Percentiles rank a stretch among this genome's conserved stretches.
phyloP scores from a whole-genome alignment of 179 eudicot species.

The Corrigiola litoralis region DNA sequence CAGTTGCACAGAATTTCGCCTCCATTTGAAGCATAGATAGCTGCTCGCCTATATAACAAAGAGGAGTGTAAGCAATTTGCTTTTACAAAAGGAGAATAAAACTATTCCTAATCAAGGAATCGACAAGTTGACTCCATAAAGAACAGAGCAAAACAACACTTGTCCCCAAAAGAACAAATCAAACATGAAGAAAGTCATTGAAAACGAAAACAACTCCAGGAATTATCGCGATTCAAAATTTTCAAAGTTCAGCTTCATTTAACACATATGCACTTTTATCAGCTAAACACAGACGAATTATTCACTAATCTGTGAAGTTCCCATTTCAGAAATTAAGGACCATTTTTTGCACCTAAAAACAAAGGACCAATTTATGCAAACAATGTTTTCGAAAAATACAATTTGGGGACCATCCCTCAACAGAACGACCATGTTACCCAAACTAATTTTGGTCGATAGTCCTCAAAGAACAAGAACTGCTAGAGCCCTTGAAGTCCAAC shows the following conservation, averaged over 20 bases:
- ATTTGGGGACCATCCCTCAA: not conserved
- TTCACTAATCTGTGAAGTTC: no score
- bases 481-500: not conserved
- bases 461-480: not conserved
- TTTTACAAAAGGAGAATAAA: not conserved
- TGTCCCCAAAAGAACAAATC: not conserved
- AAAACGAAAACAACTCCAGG: no score
- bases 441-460: no score
- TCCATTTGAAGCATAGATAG: slow-evolving; percentile 32
- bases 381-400: not conserved
- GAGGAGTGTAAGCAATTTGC: not conserved
- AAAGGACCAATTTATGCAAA: not conserved
- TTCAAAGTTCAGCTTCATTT: not conserved
- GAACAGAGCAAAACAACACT: not conserved
- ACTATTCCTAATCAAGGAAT: not conserved
- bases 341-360: not conserved
- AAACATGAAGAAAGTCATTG: not conserved
- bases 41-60: slow-evolving; percentile 22
- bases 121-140: not conserved
- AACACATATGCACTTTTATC: not conserved
- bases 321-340: not conserved
- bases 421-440: not conserved
- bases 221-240: not conserved
- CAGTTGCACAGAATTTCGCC: slow-evolving; percentile 32
- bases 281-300: not conserved